A percentile compares a stretch with the other conserved stretches of the same genome.
phyloP scores from a whole-genome alignment of 1,284 basidiomycete species.

The Leccinum angustisporum region DNA sequence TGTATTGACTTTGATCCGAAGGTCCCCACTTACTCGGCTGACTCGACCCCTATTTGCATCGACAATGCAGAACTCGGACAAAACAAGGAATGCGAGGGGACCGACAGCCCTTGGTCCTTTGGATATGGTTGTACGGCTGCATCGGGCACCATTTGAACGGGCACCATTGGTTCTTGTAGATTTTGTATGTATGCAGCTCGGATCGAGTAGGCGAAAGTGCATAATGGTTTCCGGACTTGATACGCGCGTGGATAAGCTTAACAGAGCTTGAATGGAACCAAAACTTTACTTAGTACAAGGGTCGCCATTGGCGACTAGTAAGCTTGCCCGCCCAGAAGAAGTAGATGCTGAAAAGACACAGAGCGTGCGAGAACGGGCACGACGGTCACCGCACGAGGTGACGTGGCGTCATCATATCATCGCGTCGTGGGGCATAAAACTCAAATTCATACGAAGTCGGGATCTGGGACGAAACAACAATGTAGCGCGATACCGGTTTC shows the following conservation, averaged over 20 bases:
- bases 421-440: neutral
- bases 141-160: neutral
- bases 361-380: no score
- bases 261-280: neutral
- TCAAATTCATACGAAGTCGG: neutral
- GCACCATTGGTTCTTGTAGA: neutral
- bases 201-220: neutral
- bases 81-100: conserved; percentile 1
- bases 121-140: conserved; percentile 10
- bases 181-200: conserved; percentile 10
- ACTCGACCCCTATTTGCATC: no score
- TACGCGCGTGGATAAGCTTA: neutral
- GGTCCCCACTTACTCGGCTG: no score
- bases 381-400: no score
- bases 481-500: conserved; percentile 53
- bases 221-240: neutral
- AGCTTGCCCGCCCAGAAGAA: no score
- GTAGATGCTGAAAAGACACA: neutral
- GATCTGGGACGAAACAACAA: conserved; percentile 55
- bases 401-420: no score
- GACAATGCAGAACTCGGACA: no score
- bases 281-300: neutral
- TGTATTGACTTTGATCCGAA: no score
- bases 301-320: neutral
- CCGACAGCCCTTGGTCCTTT: conserved; percentile 18